Evolutionary conservation across 78 protist species (phyloP), one percentile per base, ranked within the genome.

Genomic region (Dictyostelium brefeldianum): DNA sequence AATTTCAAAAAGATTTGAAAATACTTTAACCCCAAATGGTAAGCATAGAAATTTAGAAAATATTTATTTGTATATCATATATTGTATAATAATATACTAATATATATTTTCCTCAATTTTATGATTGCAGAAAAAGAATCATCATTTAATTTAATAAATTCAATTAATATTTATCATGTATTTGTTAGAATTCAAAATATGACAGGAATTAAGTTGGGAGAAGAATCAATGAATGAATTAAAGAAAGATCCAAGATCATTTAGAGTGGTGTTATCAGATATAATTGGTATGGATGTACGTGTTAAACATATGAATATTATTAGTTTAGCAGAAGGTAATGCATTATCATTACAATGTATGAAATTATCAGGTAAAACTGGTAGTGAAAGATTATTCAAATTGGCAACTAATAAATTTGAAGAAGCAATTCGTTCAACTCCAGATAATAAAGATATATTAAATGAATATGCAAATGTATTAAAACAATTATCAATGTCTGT

Each of bases 351-450:
- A 8, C 91, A 87, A 81, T 83, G 94, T 53, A 84, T 92, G 91
- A 82, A 53, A 75, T 75, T 79, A 73, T 78, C 71, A 12, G 95
- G 91, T 29, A 70, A 73, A 59, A 46, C 83, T 41, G 95, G 95
- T 15, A 59, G 81, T 20, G 82, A 92, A 47, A 22, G 96, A 50
- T 54, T 92, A 9, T 93, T 93, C 46, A 78, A 82, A 50, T 48
- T 93, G 80, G 96, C 96, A 43, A 84, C 73, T 36, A 80, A 79
- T 36, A 83, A 84, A 27, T 93, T 93, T 56, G 96, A 93, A 27
- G 94, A 93, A 22, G 96, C 96, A 10, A 93, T 93, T 48, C 46
- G 96, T 53, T 81, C 89, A 50, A 93, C 96, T 31, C 96, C 96
- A 0, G 96, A 93, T 65, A 93, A 83, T 27, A 93, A 83, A 70